Conservation (phyloP, 2,329 filamentous ascomycete genomes). For the Clonostachys sp. region DNA sequence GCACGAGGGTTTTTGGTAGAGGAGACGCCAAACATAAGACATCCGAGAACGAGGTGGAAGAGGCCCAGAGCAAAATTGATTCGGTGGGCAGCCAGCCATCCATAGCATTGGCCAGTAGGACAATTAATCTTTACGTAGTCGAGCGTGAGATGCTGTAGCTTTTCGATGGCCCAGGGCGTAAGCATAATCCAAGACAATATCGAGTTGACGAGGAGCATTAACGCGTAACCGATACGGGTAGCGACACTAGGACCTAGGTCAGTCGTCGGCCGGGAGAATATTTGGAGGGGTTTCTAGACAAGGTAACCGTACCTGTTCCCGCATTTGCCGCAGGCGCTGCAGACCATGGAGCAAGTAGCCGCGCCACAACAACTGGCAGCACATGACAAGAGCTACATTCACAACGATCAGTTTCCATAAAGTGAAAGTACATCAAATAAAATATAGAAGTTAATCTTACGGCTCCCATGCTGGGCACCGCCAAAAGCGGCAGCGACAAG, state of each 20-base stretch:
- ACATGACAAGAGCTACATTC: constrained; percentile 67
- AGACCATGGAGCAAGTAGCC: constrained; percentile 92
- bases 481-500: constrained; percentile 84
- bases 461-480: constrained; percentile 78
- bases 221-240: constrained; percentile 92
- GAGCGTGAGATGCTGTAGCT: constrained; percentile 84
- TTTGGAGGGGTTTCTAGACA: neutral
- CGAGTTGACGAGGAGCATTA: constrained; percentile 93
- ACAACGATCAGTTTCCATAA: constrained; percentile 1
- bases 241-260: constrained; percentile 61
- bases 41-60: constrained; percentile 84
- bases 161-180: constrained; percentile 96
- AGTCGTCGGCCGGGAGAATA: neutral
- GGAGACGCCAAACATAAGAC: constrained; percentile 80
- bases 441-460: constrained; percentile 47
- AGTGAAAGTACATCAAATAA: too few species aligned
- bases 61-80: constrained; percentile 97
- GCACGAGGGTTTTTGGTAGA: constrained; percentile 86
- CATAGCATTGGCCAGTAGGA: constrained; percentile 84
- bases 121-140: constrained; percentile 97
- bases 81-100: constrained; percentile 92
- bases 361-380: constrained; percentile 92
- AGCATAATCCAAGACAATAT: constrained; percentile 99
- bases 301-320: constrained; percentile 70
- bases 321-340: constrained; percentile 93